Base-by-base conservation (phyloP, 2,329 filamentous ascomycete genomes). In the Fusarium sp. region DNA sequence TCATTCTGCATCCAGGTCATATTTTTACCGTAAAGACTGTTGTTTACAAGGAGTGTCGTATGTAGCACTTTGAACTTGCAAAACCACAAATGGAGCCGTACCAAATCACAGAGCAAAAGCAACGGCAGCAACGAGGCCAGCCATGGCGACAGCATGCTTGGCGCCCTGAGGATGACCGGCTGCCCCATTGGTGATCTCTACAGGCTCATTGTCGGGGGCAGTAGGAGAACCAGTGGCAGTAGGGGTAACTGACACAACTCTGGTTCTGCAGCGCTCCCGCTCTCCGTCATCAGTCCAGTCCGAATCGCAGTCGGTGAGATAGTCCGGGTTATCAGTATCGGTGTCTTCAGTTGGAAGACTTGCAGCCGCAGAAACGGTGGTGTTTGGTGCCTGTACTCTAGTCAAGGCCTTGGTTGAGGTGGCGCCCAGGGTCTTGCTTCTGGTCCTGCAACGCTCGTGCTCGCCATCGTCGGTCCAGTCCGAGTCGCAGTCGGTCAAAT, bases 401-500 rank as follows among this genome's bases (percentile, higher is more conserved):
- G 54, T 37, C 54, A 40, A 38, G 57, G 27, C 22, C 14, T 40
- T 45, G 17, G 38, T 45, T 7, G 12, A n/a, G 10, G 25, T 60
- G 15, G 45, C 45, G 45, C 45, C 45, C 25, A 22, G 10, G n/a
- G 25, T 30, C 15, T 30, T 25, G 25, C 10, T 60, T 15, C 15
- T 45, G 6, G 58, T 33, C 27, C 32, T 43, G 58, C 58, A 60
- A 15, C 58, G 37, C 22, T 43, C 58, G 40, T 43, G 22, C 58
- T 60, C 58, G 17, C 58, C 58, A 33, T 60, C 37, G n/a, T 60
- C 58, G 14, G 38, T 27, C 58, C 38, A 60, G 58, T 60, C 57
- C n/a, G 35, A n/a, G 57, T 60, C 37, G 22, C 37, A 60, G 57
- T 60, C 58, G 14, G 38, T 60, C 11, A 38, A 14, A 27, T 45